Base-by-base conservation (phyloP, 108 stramenopile species). In the Aurantiochytrium sp. region DNA sequence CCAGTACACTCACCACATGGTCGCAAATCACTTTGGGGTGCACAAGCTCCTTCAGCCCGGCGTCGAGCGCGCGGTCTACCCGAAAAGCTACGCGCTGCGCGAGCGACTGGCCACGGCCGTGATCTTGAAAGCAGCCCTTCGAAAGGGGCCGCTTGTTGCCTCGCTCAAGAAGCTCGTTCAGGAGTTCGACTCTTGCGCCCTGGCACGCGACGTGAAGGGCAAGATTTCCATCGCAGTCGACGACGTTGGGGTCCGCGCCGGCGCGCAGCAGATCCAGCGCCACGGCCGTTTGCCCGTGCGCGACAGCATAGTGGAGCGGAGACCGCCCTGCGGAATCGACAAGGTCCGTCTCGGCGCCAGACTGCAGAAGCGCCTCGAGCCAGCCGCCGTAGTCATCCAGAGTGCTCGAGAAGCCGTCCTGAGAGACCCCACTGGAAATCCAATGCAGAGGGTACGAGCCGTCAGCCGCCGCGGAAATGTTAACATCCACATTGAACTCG, bases 191-290 rank as follows among this genome's bases (percentile, higher is more conserved):
- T 6, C 4, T 48, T 48, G 12, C 42, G 45, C 73, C 73, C 45
- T 81, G 39, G 73, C 73, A 81, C 50, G 45, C 73, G 27, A 81
- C 6, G 24, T 81, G 73, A 10, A 81, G 73, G 10, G 73, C 42
- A 2, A 81, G 73, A 30, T 81, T 81, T 15, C 73, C 73, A 17
- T 81, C 39, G 8, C 12, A 5, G 30, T 81, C 73, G 27, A 48
- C 45, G 24, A 81, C 2, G 45, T 81, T 81, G 12, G 42, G 39
- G 12, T 48, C 39, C 6, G 73, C 73, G 39, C 73, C 73, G 12
- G 39, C 42, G 8, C 30, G 24, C 36, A 81, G 73, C 1, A 81
- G 45, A 42, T 41, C 73, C 39, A 48, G 12, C 0, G 73, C 39
- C 12, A 42, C 45, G 39, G 6, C 1, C 24, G 45, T 48, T 48